Percentiles rank a stretch among this genome's conserved stretches.
Evolutionary conservation across 306 rosid genomes (phyloP).

Genomic region (Quercus glauca): DNA sequence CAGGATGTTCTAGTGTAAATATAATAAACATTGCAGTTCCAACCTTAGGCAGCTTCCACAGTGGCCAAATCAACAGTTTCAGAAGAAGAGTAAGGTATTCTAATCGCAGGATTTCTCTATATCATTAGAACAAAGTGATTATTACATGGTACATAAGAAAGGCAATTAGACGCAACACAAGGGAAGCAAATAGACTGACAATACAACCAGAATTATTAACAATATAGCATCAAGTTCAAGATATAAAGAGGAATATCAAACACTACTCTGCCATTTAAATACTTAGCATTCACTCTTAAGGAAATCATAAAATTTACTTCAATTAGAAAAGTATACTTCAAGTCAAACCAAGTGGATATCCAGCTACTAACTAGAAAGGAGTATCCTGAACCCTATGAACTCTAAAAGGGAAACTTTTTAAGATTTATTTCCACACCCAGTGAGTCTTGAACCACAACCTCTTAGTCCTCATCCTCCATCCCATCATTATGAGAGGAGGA

Average conservation of each 20-base stretch:
- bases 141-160: constrained; percentile 1
- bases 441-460: neutral
- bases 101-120: constrained; percentile 67
- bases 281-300: neutral
- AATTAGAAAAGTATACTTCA: neutral
- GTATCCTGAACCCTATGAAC: neutral
- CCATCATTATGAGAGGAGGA: too few species aligned
- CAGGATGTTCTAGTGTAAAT: constrained; percentile 7
- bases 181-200: neutral
- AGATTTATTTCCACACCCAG: too few species aligned
- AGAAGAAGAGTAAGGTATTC: constrained; percentile 72
- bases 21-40: constrained; percentile 14
- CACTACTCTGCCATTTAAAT: neutral
- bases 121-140: constrained; percentile 24
- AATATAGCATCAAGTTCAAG: neutral
- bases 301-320: neutral
- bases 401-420: neutral
- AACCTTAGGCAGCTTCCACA: constrained; percentile 73
- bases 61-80: constrained; percentile 69
- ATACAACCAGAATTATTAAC: neutral
- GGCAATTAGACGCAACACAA: constrained; percentile 3
- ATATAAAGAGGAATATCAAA: neutral
- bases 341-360: neutral
- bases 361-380: neutral
- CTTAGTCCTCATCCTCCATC: too few species aligned